Conservation (phyloP, 176 grass and related monocot genomes). For the Tillandsia leiboldiana region DNA sequence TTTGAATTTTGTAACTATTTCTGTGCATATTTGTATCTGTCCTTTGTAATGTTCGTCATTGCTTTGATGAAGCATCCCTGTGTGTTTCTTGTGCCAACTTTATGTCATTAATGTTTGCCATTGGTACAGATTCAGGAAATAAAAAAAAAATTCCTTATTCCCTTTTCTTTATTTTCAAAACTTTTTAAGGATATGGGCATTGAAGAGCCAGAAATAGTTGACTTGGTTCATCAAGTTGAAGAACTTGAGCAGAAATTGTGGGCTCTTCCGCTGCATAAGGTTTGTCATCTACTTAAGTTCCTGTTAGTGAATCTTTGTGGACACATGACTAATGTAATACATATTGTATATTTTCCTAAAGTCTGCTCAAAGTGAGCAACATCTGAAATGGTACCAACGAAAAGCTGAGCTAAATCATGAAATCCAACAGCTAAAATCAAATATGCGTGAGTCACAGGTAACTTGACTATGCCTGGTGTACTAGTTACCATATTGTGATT, state of each 20-base stretch:
- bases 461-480: conserved; percentile 7
- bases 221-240: conserved; percentile 79
- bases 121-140: no score
- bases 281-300: conserved; percentile 10
- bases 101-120: no score
- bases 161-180: background rate
- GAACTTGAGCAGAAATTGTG: conserved; percentile 68
- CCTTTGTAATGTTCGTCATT: no score
- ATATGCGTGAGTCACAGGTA: conserved; percentile 94
- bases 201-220: conserved; percentile 71
- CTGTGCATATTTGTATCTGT: no score
- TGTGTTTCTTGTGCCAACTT: no score
- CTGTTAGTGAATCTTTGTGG: background rate
- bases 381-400: conserved; percentile 81
- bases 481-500: background rate
- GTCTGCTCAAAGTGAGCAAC: conserved; percentile 90
- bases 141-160: no score
- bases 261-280: conserved; percentile 80
- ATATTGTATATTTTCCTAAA: conserved; percentile 16
- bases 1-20: no score
- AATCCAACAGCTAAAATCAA: conserved; percentile 80
- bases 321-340: conserved; percentile 8
- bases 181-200: conserved; percentile 83
- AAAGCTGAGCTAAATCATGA: conserved; percentile 93
- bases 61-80: background rate